A percentile compares a stretch with the other conserved stretches of the same genome.
These are phyloP conservation scores for Suhomyces sp. DNA, from an alignment of 805 yeast species.

Conservation along the genomic window DNA sequence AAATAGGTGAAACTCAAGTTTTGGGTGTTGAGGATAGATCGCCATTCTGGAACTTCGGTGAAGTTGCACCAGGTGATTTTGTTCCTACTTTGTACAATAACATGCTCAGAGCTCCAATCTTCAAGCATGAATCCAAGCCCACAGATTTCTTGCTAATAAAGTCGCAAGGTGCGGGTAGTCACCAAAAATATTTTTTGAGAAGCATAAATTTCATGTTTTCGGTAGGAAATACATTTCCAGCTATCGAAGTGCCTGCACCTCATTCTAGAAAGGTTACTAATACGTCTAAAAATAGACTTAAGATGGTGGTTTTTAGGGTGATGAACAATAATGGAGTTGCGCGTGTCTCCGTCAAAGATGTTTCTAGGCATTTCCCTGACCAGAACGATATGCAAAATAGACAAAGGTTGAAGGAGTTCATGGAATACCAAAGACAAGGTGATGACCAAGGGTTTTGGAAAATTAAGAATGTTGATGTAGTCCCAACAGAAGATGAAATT, in stretches of 20 bases:
- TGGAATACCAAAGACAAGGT: constrained; percentile 95
- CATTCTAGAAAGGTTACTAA: constrained; percentile 95
- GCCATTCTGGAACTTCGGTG: constrained; percentile 98
- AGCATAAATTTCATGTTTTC: constrained; percentile 71
- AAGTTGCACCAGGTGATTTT: constrained; percentile 89
- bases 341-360: constrained; percentile 80
- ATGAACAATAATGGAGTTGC: constrained; percentile 72
- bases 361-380: constrained; percentile 90
- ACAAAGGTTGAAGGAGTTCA: constrained; percentile 91
- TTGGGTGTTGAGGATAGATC: constrained; percentile 94
- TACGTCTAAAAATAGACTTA: constrained; percentile 83
- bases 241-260: constrained; percentile 94
- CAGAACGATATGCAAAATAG: constrained; percentile 97
- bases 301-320: constrained; percentile 90
- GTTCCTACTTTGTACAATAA: constrained; percentile 93
- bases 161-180: constrained; percentile 76
- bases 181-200: constrained; percentile 68
- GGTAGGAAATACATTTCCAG: constrained; percentile 92
- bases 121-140: constrained; percentile 71
- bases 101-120: constrained; percentile 89
- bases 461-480: constrained; percentile 55
- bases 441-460: constrained; percentile 96
- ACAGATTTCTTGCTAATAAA: constrained; percentile 84
- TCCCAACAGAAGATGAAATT: constrained; percentile 75
- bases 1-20: constrained; percentile 93